Evolutionary conservation across 2,329 filamentous ascomycete species (phyloP).

Genomic region (Huntiella bhutanensis): DNA sequence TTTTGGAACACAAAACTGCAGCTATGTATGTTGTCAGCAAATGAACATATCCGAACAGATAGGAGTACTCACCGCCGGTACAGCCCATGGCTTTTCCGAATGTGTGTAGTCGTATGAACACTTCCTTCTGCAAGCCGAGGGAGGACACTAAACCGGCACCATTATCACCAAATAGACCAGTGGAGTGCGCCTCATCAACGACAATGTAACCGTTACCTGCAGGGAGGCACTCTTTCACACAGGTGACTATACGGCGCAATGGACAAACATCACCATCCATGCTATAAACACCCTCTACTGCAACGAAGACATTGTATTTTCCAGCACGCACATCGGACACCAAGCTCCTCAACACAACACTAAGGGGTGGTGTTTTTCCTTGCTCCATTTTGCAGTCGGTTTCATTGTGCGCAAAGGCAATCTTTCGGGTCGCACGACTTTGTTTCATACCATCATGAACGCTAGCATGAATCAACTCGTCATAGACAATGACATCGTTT

Average conservation of each 20-base stretch:
- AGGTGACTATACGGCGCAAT: conserved; percentile 37
- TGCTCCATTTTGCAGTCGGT: background rate
- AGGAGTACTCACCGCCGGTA: conserved; percentile 40
- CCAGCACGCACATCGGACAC: conserved; percentile 20
- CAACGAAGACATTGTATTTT: conserved; percentile 41
- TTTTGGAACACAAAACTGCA: conserved; percentile 42
- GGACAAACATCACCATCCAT: conserved; percentile 67
- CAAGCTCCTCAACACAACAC: conserved; percentile 15
- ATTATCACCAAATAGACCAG: conserved; percentile 35
- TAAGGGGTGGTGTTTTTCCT: background rate
- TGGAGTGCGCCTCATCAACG: conserved; percentile 51
- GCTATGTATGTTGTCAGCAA: conserved; percentile 14
- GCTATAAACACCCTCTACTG: conserved; percentile 54
- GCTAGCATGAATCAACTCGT: conserved; percentile 61
- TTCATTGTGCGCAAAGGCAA: conserved; percentile 39
- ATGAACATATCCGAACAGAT: background rate
- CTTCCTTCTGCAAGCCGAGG: conserved; percentile 32
- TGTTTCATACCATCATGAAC: conserved; percentile 59
- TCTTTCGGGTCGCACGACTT: conserved; percentile 30
- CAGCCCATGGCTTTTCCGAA: conserved; percentile 51
- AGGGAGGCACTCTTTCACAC: conserved; percentile 37
- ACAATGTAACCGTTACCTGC: conserved; percentile 40
- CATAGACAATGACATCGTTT: conserved; percentile 48
- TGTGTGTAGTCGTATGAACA: conserved; percentile 42
- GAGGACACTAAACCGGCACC: conserved; percentile 40